Base-by-base conservation (phyloP, 371 early-diverging fungal species). In the Chytridium lagenaria region DNA sequence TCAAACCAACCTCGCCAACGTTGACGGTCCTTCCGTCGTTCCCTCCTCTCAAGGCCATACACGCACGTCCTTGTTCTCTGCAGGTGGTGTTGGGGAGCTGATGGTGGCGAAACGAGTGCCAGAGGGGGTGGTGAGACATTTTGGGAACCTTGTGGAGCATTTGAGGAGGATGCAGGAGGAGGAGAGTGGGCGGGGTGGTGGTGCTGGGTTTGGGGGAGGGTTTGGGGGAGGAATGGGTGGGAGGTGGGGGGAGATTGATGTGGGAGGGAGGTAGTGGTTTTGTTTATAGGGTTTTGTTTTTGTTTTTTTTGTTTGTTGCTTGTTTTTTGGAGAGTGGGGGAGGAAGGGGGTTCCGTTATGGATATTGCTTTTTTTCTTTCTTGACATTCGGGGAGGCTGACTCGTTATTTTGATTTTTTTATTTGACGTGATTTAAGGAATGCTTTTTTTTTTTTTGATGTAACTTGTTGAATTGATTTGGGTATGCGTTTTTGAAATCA, bases 1-100 rank as follows among this genome's bases (percentile, higher is more conserved):
- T 26, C 80, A 82, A 65, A 84, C 81, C 68, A 86, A 85, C 73
- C 72, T 86, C 22, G 68, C 67, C 50, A 77, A 69, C 49, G 38
- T 73, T 50, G 76, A 75, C 31, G 33, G 70, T 1, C 12, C 67
- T 26, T 59, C 65, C 63, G 59, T 57, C 7, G 38, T 30, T 12
- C 55, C 66, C 15, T 33, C 66, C 40, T 30, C 34, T 69, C 30
- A 12, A n/a, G 31, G 61, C 28, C 36, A 12, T 59, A 15, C n/a
- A 19, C 68, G 50, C 23, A 12, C 16, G 67, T 38, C 38, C 10
- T 30, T 59, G 19, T 31, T 16, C 19, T 30, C 68, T 0, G 10
- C 51, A 28, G 51, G 49, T 23, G 52, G 38, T 19, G 59, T 65
- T 23, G 73, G 72, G 12, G 50, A 57, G 10, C 36, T 77, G 40